Conservation (phyloP, 2,329 filamentous ascomycete species). For the Botrytis tulipae region DNA sequence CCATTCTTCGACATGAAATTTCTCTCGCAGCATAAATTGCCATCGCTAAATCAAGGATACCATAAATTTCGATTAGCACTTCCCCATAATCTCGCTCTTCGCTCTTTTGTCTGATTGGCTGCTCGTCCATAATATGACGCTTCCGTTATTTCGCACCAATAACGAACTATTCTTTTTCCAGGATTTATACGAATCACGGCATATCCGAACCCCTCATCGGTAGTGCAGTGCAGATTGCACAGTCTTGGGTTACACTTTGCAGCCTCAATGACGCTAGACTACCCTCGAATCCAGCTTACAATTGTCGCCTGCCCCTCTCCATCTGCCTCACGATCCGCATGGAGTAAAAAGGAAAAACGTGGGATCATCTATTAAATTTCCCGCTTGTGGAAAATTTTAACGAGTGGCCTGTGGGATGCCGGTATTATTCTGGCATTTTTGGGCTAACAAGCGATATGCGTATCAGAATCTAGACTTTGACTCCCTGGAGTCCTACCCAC, state of each 20-base stretch:
- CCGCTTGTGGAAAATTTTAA: constrained; percentile 22
- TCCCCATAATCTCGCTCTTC: constrained; percentile 15
- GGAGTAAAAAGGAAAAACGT: constrained; percentile 18
- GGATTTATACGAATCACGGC: constrained; percentile 22
- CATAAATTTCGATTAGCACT: background rate
- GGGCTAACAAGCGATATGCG: background rate
- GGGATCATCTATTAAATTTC: constrained; percentile 21
- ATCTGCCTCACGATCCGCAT: constrained; percentile 8
- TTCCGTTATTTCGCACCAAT: constrained; percentile 18
- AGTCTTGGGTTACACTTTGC: background rate
- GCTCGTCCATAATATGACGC: constrained; percentile 1
- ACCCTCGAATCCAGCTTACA: background rate
- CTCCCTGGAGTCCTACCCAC: background rate
- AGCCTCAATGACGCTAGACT: constrained; percentile 13
- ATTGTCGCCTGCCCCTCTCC: background rate
- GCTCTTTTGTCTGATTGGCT: constrained; percentile 13
- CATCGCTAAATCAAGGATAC: background rate
- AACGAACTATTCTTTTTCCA: background rate
- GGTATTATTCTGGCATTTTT: background rate
- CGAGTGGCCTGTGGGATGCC: constrained; percentile 14
- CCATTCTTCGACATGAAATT: background rate
- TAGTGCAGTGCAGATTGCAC: constrained; percentile 14
- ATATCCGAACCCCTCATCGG: constrained; percentile 21
- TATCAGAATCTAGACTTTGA: constrained; percentile 13
- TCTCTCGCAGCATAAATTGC: background rate